Evolutionary conservation across 257 asterid species (phyloP).

Genomic region (Plantago major): DNA sequence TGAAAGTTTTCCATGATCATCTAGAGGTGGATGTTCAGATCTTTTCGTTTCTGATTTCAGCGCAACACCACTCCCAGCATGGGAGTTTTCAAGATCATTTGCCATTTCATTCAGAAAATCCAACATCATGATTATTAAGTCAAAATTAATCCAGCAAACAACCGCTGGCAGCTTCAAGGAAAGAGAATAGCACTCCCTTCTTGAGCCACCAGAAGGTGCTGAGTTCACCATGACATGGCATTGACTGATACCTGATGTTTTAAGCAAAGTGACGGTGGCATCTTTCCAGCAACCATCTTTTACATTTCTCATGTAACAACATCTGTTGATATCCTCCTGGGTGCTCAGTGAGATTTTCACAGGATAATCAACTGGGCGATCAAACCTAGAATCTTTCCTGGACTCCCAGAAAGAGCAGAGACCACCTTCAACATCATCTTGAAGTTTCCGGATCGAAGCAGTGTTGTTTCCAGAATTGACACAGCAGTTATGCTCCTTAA

Average conservation of each 20-base stretch:
- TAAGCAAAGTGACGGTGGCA: conserved; percentile 59
- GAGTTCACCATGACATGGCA: conserved; percentile 50
- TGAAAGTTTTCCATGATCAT: conserved; percentile 33
- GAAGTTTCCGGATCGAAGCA: conserved; percentile 45
- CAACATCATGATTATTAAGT: conserved; percentile 33
- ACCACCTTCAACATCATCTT: conserved; percentile 70
- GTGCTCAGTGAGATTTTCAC: conserved; percentile 32
- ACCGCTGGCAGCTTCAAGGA: conserved; percentile 68
- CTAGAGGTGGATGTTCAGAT: conserved; percentile 22
- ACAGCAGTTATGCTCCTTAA: conserved; percentile 23
- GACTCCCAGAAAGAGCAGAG: conserved; percentile 38
- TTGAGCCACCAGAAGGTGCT: conserved; percentile 45
- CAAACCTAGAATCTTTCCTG: conserved; percentile 32
- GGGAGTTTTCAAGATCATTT: conserved; percentile 32
- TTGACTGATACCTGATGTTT: conserved; percentile 53
- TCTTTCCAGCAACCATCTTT: conserved; percentile 32
- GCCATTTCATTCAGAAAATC: conserved; percentile 51
- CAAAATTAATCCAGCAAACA: conserved; percentile 71
- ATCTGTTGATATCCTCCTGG: conserved; percentile 29
- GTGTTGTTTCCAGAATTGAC: conserved; percentile 28
- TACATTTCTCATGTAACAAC: conserved; percentile 34
- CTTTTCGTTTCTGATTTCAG: conserved; percentile 24
- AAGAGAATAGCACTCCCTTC: conserved; percentile 55
- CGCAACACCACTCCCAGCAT: conserved; percentile 20
- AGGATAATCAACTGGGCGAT: conserved; percentile 20